Base-by-base conservation (phyloP, 2,329 filamentous ascomycete genomes). In the Diaporthe citrichinensis region DNA sequence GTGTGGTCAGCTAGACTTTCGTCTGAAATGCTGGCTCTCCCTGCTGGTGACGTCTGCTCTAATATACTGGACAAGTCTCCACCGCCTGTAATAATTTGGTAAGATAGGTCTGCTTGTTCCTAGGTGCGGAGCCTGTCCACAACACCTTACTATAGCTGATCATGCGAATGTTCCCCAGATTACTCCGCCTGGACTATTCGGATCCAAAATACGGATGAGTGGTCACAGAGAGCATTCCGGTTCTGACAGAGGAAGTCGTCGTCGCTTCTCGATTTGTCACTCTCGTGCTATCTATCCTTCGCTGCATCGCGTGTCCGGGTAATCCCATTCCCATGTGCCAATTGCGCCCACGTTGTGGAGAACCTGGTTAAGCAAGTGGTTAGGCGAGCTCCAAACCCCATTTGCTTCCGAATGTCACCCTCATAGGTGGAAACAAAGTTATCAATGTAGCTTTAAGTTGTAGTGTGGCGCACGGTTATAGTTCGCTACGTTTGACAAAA, bases 371-470 rank as follows among this genome's bases (percentile, higher is more conserved):
- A 7, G 14, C 15, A 15, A 62, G 61, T 46, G 25, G 41, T 23
- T 23, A 46, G 25, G 41, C 61, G 41, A 68, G 44, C 46, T 39
- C 46, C 28, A 51, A 34, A 39, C 44, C 31, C 23, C 8, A 10
- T 68, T 25, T 25, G 46, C 23, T 12, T 68, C 23, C 31, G 46
- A 17, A 36, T 23, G 44, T 31, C 65, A 68, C 46, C 6, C 65
- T 53, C 31, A 53, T 68, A 53, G 46, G 65, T 53, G 46, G 65
- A 39, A 53, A 68, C 46, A 41, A 10, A 53, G 46, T 36, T 25
- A 53, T n/a, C 14, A 3, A 39, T 39, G 31, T 25, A 25, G 17
- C 31, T 53, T 68, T 17, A n/a, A 49, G 41, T 34, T 28, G 31
- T 51, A 36, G 44, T 25, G 25, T 49, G 44, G 62, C 31, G 62